Base-by-base conservation (phyloP, 768 basidiomycete species). In the Rhizopogon sp. region DNA sequence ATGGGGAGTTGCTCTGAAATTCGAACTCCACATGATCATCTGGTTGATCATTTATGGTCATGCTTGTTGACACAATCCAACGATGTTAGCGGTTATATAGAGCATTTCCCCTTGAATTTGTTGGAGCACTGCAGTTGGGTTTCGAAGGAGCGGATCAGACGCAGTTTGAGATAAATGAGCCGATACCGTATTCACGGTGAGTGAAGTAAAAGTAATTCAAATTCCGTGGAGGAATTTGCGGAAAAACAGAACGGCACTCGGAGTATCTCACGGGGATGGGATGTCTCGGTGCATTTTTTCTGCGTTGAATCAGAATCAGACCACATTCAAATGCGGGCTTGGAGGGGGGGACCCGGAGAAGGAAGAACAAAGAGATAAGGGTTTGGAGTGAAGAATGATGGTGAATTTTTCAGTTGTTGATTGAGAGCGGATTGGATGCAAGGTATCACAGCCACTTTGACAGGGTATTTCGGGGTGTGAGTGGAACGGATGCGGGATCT, bases 181-280 rank as follows among this genome's bases (percentile, higher is more conserved):
- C 25, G 25, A 5, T 37, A 37, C 11, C 14, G 45, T n/a, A 29
- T 47, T 16, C 29, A n/a, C 16, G 45, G 46, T 31, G 10, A 29
- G n/a, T 33, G 3, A 17, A 31, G 52, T 17, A 39, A 31, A 49
- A 39, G n/a, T 50, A 56, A 56, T 55, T 56, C 56, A 55, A 57
- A 57, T 57, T 57, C 44, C 56, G 39, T 56, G 56, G 40, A 35
- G 9, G 46, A 41, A 39, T 52, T 35, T 4, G 11, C 56, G 52
- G 56, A 29, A 44, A 55, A 57, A 55, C 1, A 33, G 20, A 28
- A 5, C 13, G 20, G 46, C 20, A 39, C 11, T 17, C 49, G 40
- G 33, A 28, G 6, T 43, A 28, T 52, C 50, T 39, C 51, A 52
- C 50, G 55, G 35, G 9, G 22, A 35, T 22, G 2, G 14, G n/a